Evolutionary conservation across 495 filamentous ascomycete species (phyloP).

Genomic region (Chaetomidium leptoderma): DNA sequence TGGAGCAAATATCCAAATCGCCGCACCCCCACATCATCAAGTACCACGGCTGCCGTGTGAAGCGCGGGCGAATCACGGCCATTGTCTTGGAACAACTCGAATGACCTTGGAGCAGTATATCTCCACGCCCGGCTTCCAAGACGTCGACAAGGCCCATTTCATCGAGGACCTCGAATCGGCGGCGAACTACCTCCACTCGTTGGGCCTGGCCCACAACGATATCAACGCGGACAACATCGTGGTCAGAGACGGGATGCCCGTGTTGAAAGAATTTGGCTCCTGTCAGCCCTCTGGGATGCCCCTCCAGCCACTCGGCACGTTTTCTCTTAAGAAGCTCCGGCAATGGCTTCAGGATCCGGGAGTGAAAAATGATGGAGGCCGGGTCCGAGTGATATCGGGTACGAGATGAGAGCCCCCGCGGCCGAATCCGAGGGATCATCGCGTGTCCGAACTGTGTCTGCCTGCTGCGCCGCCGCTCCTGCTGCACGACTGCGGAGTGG

Average conservation of each 20-base stretch:
- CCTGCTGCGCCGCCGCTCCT: constrained; percentile 4
- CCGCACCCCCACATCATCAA: neutral
- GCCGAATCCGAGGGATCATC: neutral
- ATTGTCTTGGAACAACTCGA: constrained; percentile 31
- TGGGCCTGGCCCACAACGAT: constrained; percentile 40
- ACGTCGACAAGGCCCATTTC: constrained; percentile 19
- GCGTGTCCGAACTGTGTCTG: neutral
- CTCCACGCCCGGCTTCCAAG: neutral
- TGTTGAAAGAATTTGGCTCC: constrained; percentile 7
- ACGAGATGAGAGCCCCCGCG: neutral
- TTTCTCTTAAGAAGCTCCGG: neutral
- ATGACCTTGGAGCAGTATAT: constrained; percentile 19
- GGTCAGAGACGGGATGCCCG: constrained; percentile 25
- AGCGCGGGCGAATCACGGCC: neutral
- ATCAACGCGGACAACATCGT: constrained; percentile 22
- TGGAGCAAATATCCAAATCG: neutral
- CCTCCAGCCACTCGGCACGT: constrained; percentile 16
- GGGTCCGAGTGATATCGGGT: neutral
- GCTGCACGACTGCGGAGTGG: neutral
- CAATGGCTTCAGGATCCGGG: neutral
- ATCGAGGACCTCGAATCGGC: constrained; percentile 28
- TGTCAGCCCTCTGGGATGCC: constrained; percentile 6
- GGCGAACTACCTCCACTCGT: constrained; percentile 29
- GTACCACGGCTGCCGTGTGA: neutral
- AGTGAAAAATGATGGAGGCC: no score